Evolutionary conservation across 352 stramenopile species (phyloP), one percentile per base, ranked within the genome.

Genomic region (Phytopythium sindhum): DNA sequence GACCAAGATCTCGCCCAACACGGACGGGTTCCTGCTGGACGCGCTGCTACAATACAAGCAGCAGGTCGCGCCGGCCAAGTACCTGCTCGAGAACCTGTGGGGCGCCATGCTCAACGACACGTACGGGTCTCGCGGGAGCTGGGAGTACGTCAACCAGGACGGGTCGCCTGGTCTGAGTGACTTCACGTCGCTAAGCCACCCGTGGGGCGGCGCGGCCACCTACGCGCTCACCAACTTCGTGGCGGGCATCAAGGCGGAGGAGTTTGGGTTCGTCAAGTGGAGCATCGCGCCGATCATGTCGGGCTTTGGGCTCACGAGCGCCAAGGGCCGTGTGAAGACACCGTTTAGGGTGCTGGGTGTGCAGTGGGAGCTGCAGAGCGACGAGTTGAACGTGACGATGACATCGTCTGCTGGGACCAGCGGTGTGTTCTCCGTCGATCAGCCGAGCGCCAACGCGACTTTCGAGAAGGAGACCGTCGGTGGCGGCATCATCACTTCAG

Each of bases 211-310:
- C 26, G 67, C 67, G 11, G 63, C 67, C 4, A 65, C 63, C 1
- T 74, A 74, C 64, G 64, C 63, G 17, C 42, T 73, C 24, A 73
- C 67, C 11, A 73, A 73, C 63, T 74, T 68, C 39, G 56, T 74
- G n/a, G 64, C 56, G 1, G 60, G 64, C 26, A 72, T 72, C 57
- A 59, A 59, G 11, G 57, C 61, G 6, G 59, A 51, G 12, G 59
- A 60, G 26, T 75, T 75, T 19, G 69, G 58, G 2, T 70, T 74
- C 45, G 53, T 41, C 28, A 59, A n/a, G n/a, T 70, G 69, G 69
- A 67, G 66, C 42, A 61, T 75, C 41, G 66, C 72, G 12, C 69
- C 69, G 33, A 14, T 75, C 53, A 61, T 61, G 41, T 52, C 66
- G 1, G 65, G 62, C 10, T 58, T 58, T 29, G 52, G 52, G 29